Base-by-base conservation (phyloP, 2,329 filamentous ascomycete genomes). In the Zymoseptoria pseudotritici region DNA sequence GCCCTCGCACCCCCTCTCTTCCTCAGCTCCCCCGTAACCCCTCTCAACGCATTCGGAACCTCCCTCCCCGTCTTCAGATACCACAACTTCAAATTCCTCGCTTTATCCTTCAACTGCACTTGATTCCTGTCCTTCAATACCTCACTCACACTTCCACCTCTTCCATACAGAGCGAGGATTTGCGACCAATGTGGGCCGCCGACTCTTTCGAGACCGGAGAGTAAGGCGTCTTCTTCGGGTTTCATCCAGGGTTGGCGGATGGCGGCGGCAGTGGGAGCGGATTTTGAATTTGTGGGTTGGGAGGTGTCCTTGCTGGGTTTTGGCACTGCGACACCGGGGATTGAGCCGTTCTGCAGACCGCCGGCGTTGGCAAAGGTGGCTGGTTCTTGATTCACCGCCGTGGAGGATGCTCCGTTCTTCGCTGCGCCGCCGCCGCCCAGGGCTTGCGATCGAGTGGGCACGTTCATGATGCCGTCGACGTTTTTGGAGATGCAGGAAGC, bases 111-210 rank as follows among this genome's bases (percentile, higher is more conserved):
- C 11, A 96, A 80, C 71, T 96, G 91, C 0, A 96, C 91, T 70
- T 96, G 91, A 52, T 91, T 95, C 36, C 91, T 83, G 71, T 96
- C 91, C 67, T 92, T 93, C 20, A 96, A 80, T 22, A 93, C 88
- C 67, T 93, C 88, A 53, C 86, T 92, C 22, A 93, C 84, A 0
- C 87, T 88, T 4, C 91, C 91, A 50, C 87, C 88, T 0, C 85
- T 82, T 0, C 91, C 91, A 71, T 93, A 96, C 50, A 96, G 82
- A 1, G 87, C 87, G 11, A 96, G 79, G 53, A 96, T 96, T 71
- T 96, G 91, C 66, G 89, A 93, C 91, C 91, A 96, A 69, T 96
- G 91, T 19, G 91, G 91, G 0, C 91, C 91, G 71, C 92, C 91
- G 53, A 96, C 91, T 72, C 88, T 85, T 70, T 95, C 91, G 3